Conservation (phyloP, 148 eudicot genomes). For the Bassia scoparia region DNA sequence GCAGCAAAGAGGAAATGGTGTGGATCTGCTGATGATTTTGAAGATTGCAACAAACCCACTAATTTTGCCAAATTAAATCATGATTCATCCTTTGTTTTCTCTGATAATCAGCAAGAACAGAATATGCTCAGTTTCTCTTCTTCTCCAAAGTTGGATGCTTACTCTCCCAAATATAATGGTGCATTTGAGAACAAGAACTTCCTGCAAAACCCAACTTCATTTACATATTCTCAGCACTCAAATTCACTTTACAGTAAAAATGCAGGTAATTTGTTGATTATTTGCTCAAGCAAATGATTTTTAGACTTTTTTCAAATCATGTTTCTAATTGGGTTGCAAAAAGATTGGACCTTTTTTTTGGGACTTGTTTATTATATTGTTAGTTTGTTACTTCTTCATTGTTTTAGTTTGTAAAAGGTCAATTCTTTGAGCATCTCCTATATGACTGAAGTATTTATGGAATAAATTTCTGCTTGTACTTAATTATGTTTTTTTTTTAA, state of each 20-base stretch:
- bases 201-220: neutral
- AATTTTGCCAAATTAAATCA: constrained; percentile 10
- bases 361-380: neutral
- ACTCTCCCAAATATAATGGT: neutral
- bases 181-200: neutral
- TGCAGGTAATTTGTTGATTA: neutral
- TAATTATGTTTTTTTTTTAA: neutral
- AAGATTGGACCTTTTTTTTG: neutral
- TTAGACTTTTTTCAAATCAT: neutral
- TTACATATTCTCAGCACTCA: constrained; percentile 5
- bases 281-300: neutral
- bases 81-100: constrained; percentile 2
- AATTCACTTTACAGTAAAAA: neutral
- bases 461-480: neutral
- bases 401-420: neutral
- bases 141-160: too few species aligned
- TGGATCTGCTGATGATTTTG: constrained; percentile 17
- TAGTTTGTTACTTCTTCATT: too few species aligned
- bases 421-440: neutral
- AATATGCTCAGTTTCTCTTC: constrained; percentile 20
- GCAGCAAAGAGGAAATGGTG: constrained; percentile 7
- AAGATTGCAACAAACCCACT: constrained; percentile 1
- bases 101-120: constrained; percentile 16
- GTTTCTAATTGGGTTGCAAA: constrained; percentile 2
- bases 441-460: neutral